Evolutionary conservation across 202 grass and related monocot genomes (phyloP), one percentile per base, ranked within the genome.

Genomic region (Panicum virgatum): DNA sequence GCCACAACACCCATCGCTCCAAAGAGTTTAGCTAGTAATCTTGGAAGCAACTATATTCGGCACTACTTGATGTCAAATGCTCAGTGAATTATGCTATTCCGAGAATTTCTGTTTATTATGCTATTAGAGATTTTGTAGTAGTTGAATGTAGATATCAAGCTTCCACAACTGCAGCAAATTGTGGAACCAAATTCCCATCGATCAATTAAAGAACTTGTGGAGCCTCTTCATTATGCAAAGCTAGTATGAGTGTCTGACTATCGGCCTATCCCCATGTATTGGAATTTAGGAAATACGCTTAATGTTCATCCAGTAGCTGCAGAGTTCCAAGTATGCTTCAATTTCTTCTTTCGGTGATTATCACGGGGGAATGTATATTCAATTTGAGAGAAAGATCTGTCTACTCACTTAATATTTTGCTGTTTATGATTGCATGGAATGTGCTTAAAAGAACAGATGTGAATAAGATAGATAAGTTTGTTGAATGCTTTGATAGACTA

Each of bases 361-460:
- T 32, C 10, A 13, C 20, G 10, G 1, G 46, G 0, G 32, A 72
- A 32, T 72, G 12, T 13, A 60, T 29, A 26, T 29, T 60, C 12
- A 60, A 60, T 59, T 59, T 59, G 11, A 27, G 56, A 13, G 56
- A 59, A 59, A 26, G 10, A 60, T 27, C 5, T 60, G 4, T 60
- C 1, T 14, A 60, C 23, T 29, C 57, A 26, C 46, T 68, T 26
- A 18, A 51, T 82, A 13, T 8, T 73, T 40, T 69, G 44, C 7
- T 82, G 20, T 3, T 27, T 72, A 62, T 9, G 25, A 22, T 16
- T n/a, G 7, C 61, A 20, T 44, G 19, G 57, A 58, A 32, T 62
- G 84, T 67, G 5, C 54, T 63, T 40, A 30, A 12, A 45, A 60
- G 51, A 43, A 64, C 14, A 42, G 15, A 23, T 85, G 54, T 60